Percentiles rank a stretch among this genome's conserved stretches.
These are phyloP conservation scores for Dactylellina haptotyla DNA, from an alignment of 2,329 filamentous ascomycete species.

Conservation along the genomic window DNA sequence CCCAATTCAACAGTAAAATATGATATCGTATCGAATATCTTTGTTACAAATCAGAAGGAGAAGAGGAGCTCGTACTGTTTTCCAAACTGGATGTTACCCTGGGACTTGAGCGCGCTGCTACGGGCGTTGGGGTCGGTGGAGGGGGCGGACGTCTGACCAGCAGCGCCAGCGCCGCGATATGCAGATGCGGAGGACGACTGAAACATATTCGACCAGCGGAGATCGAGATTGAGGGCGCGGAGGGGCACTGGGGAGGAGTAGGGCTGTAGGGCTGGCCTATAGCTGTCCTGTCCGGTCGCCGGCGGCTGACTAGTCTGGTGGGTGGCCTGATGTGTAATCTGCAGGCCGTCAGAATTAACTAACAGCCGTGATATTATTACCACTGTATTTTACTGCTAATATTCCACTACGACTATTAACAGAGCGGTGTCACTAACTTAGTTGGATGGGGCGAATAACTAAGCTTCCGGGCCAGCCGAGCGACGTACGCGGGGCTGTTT, in stretches of 20 bases:
- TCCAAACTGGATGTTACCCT: slow-evolving; percentile 56
- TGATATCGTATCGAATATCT: slow-evolving; percentile 3
- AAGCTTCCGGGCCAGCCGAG: neutral
- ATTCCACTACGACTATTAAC: too few relatives aligned
- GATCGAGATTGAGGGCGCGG: neutral
- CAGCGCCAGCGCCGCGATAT: slow-evolving; percentile 21
- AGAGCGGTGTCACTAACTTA: too few relatives aligned
- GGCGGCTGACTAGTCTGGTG: too few relatives aligned
- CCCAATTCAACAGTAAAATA: too few relatives aligned
- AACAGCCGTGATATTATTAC: too few relatives aligned
- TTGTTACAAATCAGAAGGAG: neutral
- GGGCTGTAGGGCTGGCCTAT: slow-evolving; percentile 23
- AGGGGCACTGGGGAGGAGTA: too few relatives aligned
- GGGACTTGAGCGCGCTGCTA: slow-evolving; percentile 55
- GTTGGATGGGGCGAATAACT: too few relatives aligned
- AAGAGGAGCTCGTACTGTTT: slow-evolving; percentile 51
- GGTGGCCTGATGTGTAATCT: too few relatives aligned
- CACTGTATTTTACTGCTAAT: too few relatives aligned
- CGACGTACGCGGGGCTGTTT: neutral
- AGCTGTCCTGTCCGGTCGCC: slow-evolving; percentile 1
- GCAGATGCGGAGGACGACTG: slow-evolving; percentile 28
- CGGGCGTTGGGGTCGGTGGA: slow-evolving; percentile 53
- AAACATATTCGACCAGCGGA: slow-evolving; percentile 31
- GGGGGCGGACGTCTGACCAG: slow-evolving; percentile 32
- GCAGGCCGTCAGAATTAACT: too few relatives aligned